Conservation (phyloP, 805 yeast genomes). For the Metschnikowia matae region DNA sequence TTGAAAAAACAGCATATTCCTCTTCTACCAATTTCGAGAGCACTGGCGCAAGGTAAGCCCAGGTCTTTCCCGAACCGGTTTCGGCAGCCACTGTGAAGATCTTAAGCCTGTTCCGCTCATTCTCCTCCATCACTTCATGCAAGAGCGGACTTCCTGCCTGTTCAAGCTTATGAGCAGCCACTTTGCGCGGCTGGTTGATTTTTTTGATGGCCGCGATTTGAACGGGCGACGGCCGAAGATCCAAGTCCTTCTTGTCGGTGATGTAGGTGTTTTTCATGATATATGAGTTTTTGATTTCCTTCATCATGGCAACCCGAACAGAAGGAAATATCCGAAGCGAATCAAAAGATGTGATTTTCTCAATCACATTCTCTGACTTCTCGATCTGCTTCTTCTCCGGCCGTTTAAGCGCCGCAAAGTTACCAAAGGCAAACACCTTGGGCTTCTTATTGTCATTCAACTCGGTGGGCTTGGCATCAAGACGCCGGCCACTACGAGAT, state of each 20-base stretch:
- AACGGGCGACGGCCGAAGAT: slow-evolving; percentile 67
- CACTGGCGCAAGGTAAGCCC: slow-evolving; percentile 82
- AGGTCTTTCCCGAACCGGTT: slow-evolving; percentile 95
- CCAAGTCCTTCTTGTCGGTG: slow-evolving; percentile 27
- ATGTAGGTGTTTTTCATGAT: slow-evolving; percentile 32
- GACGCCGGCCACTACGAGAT: slow-evolving; percentile 13
- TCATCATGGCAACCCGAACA: slow-evolving; percentile 56
- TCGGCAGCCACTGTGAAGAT: slow-evolving; percentile 87
- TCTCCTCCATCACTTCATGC: slow-evolving; percentile 25
- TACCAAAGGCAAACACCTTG: slow-evolving; percentile 20
- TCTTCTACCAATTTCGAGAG: slow-evolving; percentile 63
- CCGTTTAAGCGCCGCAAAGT: slow-evolving; percentile 20
- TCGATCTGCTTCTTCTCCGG: slow-evolving; percentile 16
- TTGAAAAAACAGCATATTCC: slow-evolving; percentile 31
- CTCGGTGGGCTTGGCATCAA: slow-evolving; percentile 18
- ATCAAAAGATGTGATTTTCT: slow-evolving; percentile 59
- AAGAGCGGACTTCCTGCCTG: slow-evolving; percentile 27
- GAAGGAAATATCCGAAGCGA: slow-evolving; percentile 63
- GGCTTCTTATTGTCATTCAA: slow-evolving; percentile 4
- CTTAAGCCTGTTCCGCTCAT: slow-evolving; percentile 38
- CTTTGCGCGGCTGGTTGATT: slow-evolving; percentile 42
- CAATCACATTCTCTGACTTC: slow-evolving; percentile 22
- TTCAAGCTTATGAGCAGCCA: slow-evolving; percentile 22
- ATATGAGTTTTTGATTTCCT: slow-evolving; percentile 45
- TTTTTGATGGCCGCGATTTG: slow-evolving; percentile 71